Base-by-base conservation (phyloP, 371 early-diverging fungal species). In the Saksenaea oblongispora region DNA sequence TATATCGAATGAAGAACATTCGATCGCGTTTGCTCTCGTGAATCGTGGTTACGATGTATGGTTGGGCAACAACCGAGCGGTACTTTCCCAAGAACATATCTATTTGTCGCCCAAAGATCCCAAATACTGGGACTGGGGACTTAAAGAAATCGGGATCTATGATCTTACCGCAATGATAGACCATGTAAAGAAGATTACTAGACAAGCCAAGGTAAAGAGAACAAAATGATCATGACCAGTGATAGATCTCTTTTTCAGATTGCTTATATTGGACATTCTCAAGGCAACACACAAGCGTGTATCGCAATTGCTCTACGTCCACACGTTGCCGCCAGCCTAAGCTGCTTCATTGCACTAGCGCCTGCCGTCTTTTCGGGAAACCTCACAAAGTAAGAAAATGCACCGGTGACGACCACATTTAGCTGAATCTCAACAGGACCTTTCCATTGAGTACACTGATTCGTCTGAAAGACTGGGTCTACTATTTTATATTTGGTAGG, bases 281-380 rank as follows among this genome's bases (percentile, higher is more conserved):
- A 87, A 64, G 87, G 87, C 18, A 85, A 83, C 61, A 80, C 87
- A 0, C 84, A 82, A 63, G 83, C 73, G 2, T 87, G 85, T 71
- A 63, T 83, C 51, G 85, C 74, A 1, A 60, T 85, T 55, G 65
- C 69, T 1, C 59, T 78, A 11, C 75, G 73, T 31, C 84, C 85
- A 10, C 66, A 74, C 14, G 31, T 83, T 1, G 64, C 66, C 26
- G 64, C 66, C 14, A 81, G 76, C 4, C 57, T 87, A 18, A 78
- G 78, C 18, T 79, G 78, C 34, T 81, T 87, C 58, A 61, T 84
- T 53, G 87, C 87, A 2, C 69, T 87, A 22, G 87, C 87, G 1
- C 87, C 87, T 8, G 84, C 85, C 28, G 76, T 83, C 5, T 84
- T 79, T 56, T 66, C 80, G 31, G 87, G 87, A 10, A 65, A 75